A percentile compares a stretch with the other conserved stretches of the same genome.
Evolutionary conservation across 2,329 filamentous ascomycete genomes (phyloP).

Genomic region (Colletotrichum eremochloae): DNA sequence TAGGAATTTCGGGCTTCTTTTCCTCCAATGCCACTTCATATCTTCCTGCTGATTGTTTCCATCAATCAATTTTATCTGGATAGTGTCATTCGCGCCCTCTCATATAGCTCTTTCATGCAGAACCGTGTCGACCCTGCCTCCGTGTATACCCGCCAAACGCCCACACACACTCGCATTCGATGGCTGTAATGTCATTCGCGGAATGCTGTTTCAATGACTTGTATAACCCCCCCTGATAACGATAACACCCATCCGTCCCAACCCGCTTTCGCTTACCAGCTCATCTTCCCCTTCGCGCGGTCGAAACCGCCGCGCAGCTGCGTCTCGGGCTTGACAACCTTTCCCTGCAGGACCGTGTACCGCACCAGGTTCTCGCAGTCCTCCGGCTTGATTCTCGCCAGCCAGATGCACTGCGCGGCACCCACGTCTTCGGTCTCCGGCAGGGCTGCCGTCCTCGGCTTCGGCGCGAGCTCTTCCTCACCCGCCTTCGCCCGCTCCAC

Average conservation of each 20-base stretch:
- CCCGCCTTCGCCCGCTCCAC: slow-evolving; percentile 54
- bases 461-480: slow-evolving; percentile 52
- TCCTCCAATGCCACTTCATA: background rate
- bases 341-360: slow-evolving; percentile 92
- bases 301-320: slow-evolving; percentile 95
- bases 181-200: background rate
- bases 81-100: no score
- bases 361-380: slow-evolving; percentile 93
- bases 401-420: slow-evolving; percentile 92
- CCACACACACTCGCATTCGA: background rate
- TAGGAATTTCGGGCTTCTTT: no score
- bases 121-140: background rate
- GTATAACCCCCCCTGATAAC: background rate
- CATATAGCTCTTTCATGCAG: background rate
- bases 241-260: background rate
- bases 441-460: slow-evolving; percentile 46
- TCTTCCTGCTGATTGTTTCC: background rate
- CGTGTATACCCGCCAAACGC: slow-evolving; percentile 1
- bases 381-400: slow-evolving; percentile 85
- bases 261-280: slow-evolving; percentile 73
- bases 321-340: slow-evolving; percentile 88
- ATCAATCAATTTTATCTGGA: background rate
- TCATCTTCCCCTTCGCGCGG: slow-evolving; percentile 81
- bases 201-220: background rate
- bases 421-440: slow-evolving; percentile 62